phyloP scores from a whole-genome alignment of 495 filamentous ascomycete species.

The Penicillium verhagenii region DNA sequence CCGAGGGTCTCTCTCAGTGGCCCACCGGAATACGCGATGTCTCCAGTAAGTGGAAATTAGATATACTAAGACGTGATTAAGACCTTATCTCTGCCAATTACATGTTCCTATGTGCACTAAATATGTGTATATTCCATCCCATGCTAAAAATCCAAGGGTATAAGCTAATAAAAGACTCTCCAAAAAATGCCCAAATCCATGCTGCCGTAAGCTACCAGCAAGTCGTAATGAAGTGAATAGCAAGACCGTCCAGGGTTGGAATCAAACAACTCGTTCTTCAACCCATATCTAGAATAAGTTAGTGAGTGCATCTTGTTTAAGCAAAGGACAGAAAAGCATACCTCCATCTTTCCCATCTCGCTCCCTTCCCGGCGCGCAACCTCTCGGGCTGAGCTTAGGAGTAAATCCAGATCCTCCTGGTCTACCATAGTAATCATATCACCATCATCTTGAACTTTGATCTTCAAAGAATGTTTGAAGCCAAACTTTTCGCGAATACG shows the following conservation, averaged over 20 bases:
- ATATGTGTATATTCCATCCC: background rate
- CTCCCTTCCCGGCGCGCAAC: conserved; percentile 68
- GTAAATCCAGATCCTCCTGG: conserved; percentile 92
- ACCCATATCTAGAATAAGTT: conserved; percentile 58
- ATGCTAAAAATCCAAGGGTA: conserved; percentile 1
- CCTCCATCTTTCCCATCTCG: conserved; percentile 95
- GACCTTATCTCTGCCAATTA: background rate
- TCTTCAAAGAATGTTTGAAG: conserved; percentile 66
- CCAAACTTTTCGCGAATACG: conserved; percentile 83
- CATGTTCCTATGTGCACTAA: background rate
- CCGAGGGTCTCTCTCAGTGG: too few relatives aligned
- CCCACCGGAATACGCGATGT: too few relatives aligned
- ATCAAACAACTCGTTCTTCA: conserved; percentile 50
- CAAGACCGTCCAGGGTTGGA: too few relatives aligned
- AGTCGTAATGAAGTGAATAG: too few relatives aligned
- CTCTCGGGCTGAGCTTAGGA: conserved; percentile 63
- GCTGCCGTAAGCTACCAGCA: background rate
- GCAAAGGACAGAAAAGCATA: conserved; percentile 47
- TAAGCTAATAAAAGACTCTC: background rate
- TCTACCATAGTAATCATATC: conserved; percentile 98
- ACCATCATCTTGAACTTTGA: conserved; percentile 82
- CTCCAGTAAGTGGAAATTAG: too few relatives aligned
- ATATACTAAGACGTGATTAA: too few relatives aligned
- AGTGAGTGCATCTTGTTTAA: conserved; percentile 8
- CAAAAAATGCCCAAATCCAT: background rate